A percentile compares a stretch with the other conserved stretches of the same genome.
These are phyloP conservation scores for Jackrogersella minutella DNA, from an alignment of 495 filamentous ascomycete genomes.

Conservation along the genomic window DNA sequence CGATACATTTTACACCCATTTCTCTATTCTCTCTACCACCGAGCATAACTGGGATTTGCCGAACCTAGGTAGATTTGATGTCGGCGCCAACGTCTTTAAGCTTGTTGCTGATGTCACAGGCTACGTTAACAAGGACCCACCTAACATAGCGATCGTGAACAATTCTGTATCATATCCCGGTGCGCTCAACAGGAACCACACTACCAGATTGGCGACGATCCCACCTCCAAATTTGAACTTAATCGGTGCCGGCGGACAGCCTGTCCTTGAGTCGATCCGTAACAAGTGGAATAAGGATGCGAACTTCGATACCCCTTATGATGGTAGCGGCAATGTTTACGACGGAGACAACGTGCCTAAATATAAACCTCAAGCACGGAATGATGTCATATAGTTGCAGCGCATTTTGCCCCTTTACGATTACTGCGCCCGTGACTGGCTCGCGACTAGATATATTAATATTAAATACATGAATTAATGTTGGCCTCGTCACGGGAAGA, in stretches of 20 bases:
- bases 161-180: slow-evolving; percentile 71
- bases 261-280: slow-evolving; percentile 45
- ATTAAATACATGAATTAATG: too few species aligned
- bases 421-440: too few species aligned
- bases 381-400: not conserved
- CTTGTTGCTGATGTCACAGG: slow-evolving; percentile 66
- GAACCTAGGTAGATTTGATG: slow-evolving; percentile 73
- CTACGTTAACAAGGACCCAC: slow-evolving; percentile 65
- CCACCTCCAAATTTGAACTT: slow-evolving; percentile 56
- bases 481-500: too few species aligned
- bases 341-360: slow-evolving; percentile 48
- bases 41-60: slow-evolving; percentile 74
- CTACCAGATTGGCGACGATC: slow-evolving; percentile 40
- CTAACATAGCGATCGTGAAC: slow-evolving; percentile 65
- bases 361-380: slow-evolving; percentile 29
- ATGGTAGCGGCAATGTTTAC: slow-evolving; percentile 55
- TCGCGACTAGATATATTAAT: too few species aligned
- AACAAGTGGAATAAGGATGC: slow-evolving; percentile 39
- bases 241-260: slow-evolving; percentile 52
- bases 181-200: slow-evolving; percentile 53
- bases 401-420: too few species aligned
- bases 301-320: slow-evolving; percentile 53
- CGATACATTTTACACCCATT: slow-evolving; percentile 75
- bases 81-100: slow-evolving; percentile 72
- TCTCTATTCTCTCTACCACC: slow-evolving; percentile 69